These are phyloP conservation scores for Protostelium mycophagum DNA, from an alignment of 78 protist genomes.

Conservation along the genomic window DNA sequence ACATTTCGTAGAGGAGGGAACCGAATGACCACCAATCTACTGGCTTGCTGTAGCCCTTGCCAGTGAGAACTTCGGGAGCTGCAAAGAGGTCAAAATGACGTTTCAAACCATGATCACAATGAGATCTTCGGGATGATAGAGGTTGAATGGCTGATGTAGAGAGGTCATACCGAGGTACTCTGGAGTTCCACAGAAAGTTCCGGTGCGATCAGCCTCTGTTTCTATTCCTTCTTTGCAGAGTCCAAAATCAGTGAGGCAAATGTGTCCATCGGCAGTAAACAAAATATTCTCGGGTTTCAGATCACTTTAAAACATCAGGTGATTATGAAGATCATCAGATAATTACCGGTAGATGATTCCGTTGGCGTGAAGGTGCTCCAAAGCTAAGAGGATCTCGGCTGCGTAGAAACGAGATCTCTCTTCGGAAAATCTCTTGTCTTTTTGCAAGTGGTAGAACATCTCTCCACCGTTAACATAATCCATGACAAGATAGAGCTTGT, in stretches of 20 bases:
- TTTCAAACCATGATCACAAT: no score
- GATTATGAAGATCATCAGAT: background rate
- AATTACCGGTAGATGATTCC: slow-evolving; percentile 78
- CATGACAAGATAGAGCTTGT: slow-evolving; percentile 86
- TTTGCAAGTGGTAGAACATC: slow-evolving; percentile 78
- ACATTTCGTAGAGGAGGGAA: slow-evolving; percentile 69
- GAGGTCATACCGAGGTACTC: slow-evolving; percentile 64
- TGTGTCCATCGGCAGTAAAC: slow-evolving; percentile 80
- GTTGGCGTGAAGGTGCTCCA: slow-evolving; percentile 83
- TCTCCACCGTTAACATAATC: slow-evolving; percentile 90
- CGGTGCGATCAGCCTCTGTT: slow-evolving; percentile 8
- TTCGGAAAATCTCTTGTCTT: slow-evolving; percentile 74
- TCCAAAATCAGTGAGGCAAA: slow-evolving; percentile 90
- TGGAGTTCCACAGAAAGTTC: slow-evolving; percentile 93
- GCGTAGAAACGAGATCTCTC: slow-evolving; percentile 76
- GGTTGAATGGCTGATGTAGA: background rate
- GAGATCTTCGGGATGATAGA: background rate
- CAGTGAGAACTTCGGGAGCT: slow-evolving; percentile 59
- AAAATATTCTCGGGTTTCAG: slow-evolving; percentile 89
- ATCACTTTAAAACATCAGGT: slow-evolving; percentile 19
- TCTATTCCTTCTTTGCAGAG: slow-evolving; percentile 42
- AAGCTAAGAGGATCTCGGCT: slow-evolving; percentile 87
- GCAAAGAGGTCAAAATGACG: background rate
- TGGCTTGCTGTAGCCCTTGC: slow-evolving; percentile 34
- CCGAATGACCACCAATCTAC: slow-evolving; percentile 90